Evolutionary conservation across 2,329 filamentous ascomycete species (phyloP), one percentile per base, ranked within the genome.

Genomic region (Penicillium freii): DNA sequence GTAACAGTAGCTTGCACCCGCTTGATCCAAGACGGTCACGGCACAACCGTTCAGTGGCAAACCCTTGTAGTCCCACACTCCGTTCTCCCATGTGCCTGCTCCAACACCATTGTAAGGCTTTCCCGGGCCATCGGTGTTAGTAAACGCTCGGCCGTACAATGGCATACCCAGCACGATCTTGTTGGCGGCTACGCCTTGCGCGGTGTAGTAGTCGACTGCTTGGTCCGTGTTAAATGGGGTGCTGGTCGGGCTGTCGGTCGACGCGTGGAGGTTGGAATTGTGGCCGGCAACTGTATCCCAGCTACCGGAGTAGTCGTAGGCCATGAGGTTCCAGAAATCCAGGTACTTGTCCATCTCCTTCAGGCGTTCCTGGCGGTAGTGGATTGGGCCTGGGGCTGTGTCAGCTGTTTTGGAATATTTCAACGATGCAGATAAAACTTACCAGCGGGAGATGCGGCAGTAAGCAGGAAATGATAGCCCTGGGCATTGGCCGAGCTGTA

Each of bases 141-240:
- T 81, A 71, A 97, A 97, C 0, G 90, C 85, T 33, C 92, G 89
- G 1, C 92, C 93, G 71, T 97, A 97, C n/a, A 97, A 79, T 2
- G 93, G 92, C 89, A 96, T 93, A 1, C 93, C 92, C 11, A 97
- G 74, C 2, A 96, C 89, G 50, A 97, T 84, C 76, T 96, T 96
- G 59, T 80, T 69, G 0, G 85, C 70, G 0, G 81, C 69, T 0
- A 96, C 85, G 4, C 87, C 87, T 4, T 82, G 81, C 1, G 76
- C 70, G 17, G 82, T 78, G 77, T 97, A 97, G 65, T 85, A 81
- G 11, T 85, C 77, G 6, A 97, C 77, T 0, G 92, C 92, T 1
- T 81, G 78, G 4, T 84, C 79, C 3, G 89, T 90, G 74, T 84
- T 91, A 77, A 92, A 96, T 0, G 91, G 92, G 0, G 92, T 97